phyloP scores from a whole-genome alignment of 495 filamentous ascomycete species.

The Penicillium arizonense region DNA sequence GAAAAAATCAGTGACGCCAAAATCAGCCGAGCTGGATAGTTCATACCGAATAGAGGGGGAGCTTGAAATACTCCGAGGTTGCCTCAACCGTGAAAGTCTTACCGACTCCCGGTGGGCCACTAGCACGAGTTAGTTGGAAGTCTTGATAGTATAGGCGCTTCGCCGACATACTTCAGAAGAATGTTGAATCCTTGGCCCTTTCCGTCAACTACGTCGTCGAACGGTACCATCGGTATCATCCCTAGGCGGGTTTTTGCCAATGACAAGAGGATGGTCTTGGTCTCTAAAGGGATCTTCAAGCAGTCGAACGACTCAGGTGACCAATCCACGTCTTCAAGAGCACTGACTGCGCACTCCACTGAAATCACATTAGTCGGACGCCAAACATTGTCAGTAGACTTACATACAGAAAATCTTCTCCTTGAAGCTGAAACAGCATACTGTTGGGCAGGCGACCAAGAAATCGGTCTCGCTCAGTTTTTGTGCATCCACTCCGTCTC shows the following conservation, averaged over 20 bases:
- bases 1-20: conserved; percentile 7
- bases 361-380: conserved; percentile 11
- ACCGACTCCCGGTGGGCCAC: conserved; percentile 30
- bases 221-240: conserved; percentile 20
- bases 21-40: neutral
- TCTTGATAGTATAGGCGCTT: neutral
- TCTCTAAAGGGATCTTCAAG: conserved; percentile 19
- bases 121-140: conserved; percentile 12
- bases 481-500: conserved; percentile 15
- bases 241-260: conserved; percentile 22
- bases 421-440: conserved; percentile 28
- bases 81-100: conserved; percentile 36
- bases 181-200: conserved; percentile 25
- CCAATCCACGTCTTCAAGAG: conserved; percentile 30
- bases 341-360: conserved; percentile 34
- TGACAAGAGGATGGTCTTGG: conserved; percentile 25
- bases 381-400: conserved; percentile 5
- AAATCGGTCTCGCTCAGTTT: conserved; percentile 24
- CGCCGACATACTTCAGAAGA: conserved; percentile 16
- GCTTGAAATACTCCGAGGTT: conserved; percentile 27
- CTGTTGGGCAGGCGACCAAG: conserved; percentile 22
- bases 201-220: conserved; percentile 23
- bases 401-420: conserved; percentile 28
- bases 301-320: conserved; percentile 20
- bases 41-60: conserved; percentile 26